phyloP scores from a whole-genome alignment of 768 basidiomycete species.

The Phylloporus arenicola region DNA sequence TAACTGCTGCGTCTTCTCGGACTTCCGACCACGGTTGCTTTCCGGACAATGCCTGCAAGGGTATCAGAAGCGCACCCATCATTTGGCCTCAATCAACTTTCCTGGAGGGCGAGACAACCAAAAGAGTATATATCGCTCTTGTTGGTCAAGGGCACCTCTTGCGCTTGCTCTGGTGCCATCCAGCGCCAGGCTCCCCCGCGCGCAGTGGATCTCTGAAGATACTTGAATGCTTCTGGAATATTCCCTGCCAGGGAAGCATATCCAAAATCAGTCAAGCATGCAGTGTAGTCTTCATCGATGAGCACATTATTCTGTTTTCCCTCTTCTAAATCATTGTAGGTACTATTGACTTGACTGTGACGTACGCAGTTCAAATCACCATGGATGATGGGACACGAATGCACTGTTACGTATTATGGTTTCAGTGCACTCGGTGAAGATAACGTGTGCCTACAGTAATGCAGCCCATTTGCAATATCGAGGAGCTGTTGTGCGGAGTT shows the following conservation, averaged over 20 bases:
- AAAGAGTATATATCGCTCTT: too few relatives aligned
- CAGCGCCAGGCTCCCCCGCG: not conserved
- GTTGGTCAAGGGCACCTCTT: too few relatives aligned
- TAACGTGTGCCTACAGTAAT: not conserved
- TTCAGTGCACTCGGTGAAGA: too few relatives aligned
- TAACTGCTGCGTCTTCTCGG: too few relatives aligned
- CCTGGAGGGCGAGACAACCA: too few relatives aligned
- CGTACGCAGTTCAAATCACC: not conserved
- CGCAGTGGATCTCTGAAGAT: slow-evolving; percentile 17
- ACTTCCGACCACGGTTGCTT: too few relatives aligned
- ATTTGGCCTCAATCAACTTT: too few relatives aligned
- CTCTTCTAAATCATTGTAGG: not conserved
- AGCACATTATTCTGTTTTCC: slow-evolving; percentile 9
- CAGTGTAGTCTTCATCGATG: slow-evolving; percentile 20
- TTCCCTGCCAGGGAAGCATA: slow-evolving; percentile 20
- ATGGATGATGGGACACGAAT: slow-evolving; percentile 6
- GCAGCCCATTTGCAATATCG: slow-evolving; percentile 9
- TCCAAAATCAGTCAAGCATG: slow-evolving; percentile 41
- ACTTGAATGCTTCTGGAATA: not conserved
- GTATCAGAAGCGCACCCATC: too few relatives aligned
- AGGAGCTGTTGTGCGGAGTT: slow-evolving; percentile 16
- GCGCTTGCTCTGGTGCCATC: not conserved
- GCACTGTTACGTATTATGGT: slow-evolving; percentile 1
- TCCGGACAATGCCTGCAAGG: too few relatives aligned
- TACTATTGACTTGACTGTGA: too few relatives aligned